Conservation (phyloP, 768 basidiomycete genomes). For the Serpula lacrymans region DNA sequence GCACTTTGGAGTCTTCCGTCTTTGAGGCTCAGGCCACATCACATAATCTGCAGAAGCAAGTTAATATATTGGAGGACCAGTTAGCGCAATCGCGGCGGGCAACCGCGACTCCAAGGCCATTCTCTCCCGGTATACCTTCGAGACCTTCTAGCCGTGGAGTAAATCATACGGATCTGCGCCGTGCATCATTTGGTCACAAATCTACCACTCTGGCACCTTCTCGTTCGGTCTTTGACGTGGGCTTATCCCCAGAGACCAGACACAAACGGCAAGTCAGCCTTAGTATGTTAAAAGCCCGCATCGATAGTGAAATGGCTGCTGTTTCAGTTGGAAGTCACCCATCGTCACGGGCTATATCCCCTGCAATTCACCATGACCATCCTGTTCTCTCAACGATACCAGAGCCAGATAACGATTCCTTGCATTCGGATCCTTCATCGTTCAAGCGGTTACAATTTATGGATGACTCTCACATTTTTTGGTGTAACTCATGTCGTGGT, state of each 20-base stretch:
- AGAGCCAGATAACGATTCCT: conserved; percentile 22
- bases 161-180: conserved; percentile 33
- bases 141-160: conserved; percentile 41
- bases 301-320: conserved; percentile 70
- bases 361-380: conserved; percentile 36
- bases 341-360: conserved; percentile 54
- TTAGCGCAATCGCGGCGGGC: conserved; percentile 44
- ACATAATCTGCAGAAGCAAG: conserved; percentile 66
- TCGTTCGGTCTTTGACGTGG: conserved; percentile 64
- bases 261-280: conserved; percentile 84
- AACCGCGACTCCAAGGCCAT: conserved; percentile 40
- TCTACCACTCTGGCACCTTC: conserved; percentile 35
- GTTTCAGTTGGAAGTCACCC: conserved; percentile 38
- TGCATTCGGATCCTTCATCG: conserved; percentile 22
- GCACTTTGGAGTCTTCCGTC: conserved; percentile 66
- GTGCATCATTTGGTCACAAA: conserved; percentile 31
- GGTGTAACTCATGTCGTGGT: conserved; percentile 81
- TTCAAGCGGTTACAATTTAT: conserved; percentile 66
- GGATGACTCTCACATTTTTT: conserved; percentile 87
- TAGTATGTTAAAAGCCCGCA: conserved; percentile 88
- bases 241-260: conserved; percentile 67
- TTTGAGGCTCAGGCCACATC: conserved; percentile 71
- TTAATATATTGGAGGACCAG: conserved; percentile 65
- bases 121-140: conserved; percentile 43
- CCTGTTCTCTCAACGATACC: conserved; percentile 18